These are phyloP conservation scores for Pseudozyma thailandica DNA, from an alignment of 1,284 basidiomycete genomes.

Conservation along the genomic window DNA sequence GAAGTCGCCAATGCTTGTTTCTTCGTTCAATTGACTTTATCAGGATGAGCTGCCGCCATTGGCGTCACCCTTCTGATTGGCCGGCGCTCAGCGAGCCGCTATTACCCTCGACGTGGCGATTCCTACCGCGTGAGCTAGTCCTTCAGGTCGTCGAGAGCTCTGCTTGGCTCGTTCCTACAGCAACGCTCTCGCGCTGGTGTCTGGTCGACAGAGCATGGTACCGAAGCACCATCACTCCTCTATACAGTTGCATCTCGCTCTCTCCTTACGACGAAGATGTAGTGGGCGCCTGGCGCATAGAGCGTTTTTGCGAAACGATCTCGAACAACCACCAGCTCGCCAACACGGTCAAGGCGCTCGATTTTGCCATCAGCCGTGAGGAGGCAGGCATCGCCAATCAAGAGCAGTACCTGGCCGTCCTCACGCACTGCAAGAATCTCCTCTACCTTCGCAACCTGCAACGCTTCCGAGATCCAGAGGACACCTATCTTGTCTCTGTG, in stretches of 20 bases:
- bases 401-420: constrained; percentile 31
- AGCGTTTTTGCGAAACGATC: constrained; percentile 42
- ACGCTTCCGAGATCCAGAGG: constrained; percentile 22
- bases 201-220: constrained; percentile 32
- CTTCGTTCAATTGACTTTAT: not conserved
- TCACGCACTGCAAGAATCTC: constrained; percentile 37
- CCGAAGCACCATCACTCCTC: constrained; percentile 13
- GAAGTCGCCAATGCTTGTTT: constrained; percentile 2
- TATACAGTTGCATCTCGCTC: constrained; percentile 29
- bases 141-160: constrained; percentile 28
- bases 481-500: constrained; percentile 33
- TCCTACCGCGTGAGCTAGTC: constrained; percentile 25
- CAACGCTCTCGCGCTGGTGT: constrained; percentile 28
- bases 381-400: constrained; percentile 38
- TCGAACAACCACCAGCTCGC: constrained; percentile 28
- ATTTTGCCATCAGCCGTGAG: constrained; percentile 42
- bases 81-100: constrained; percentile 16
- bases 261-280: constrained; percentile 31
- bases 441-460: constrained; percentile 45
- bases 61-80: constrained; percentile 30
- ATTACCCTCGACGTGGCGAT: constrained; percentile 21
- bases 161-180: constrained; percentile 25
- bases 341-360: constrained; percentile 27
- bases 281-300: constrained; percentile 26
- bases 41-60: constrained; percentile 24